A percentile compares a stretch with the other conserved stretches of the same genome.
Conservation (phyloP, 768 basidiomycete species). For the Boletus rubescentipes region DNA sequence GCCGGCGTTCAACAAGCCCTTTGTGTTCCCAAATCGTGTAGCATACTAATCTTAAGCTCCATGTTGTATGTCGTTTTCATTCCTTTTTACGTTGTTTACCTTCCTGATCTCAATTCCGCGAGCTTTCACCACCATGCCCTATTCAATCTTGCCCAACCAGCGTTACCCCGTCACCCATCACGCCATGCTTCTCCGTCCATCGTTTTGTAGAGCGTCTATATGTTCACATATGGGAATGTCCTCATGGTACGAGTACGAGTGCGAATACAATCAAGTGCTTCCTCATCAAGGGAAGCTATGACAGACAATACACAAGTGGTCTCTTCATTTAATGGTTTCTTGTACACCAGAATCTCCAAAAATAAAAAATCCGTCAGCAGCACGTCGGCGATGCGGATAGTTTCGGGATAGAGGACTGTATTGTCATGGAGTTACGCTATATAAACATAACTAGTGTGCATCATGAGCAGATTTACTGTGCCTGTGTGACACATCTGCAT, state of each 20-base stretch:
- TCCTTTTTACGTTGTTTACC: background rate
- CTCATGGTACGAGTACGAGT: background rate
- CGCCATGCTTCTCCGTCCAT: background rate
- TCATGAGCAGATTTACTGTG: too few relatives aligned
- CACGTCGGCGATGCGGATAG: too few relatives aligned
- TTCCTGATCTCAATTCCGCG: background rate
- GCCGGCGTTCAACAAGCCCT: slow-evolving; percentile 8
- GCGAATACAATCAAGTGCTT: slow-evolving; percentile 1
- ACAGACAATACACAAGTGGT: background rate
- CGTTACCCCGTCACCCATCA: background rate
- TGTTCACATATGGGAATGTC: background rate
- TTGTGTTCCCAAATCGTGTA: slow-evolving; percentile 23
- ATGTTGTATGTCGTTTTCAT: slow-evolving; percentile 17
- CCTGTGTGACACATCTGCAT: background rate
- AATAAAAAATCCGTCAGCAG: too few relatives aligned
- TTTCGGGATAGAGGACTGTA: background rate
- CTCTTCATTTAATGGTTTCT: background rate
- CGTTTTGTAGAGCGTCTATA: background rate
- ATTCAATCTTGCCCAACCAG: background rate
- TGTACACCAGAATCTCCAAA: background rate
- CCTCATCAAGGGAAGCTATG: background rate
- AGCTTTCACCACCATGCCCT: background rate
- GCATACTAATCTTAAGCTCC: slow-evolving; percentile 16
- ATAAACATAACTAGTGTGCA: too few relatives aligned
- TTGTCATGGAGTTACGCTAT: background rate